Base-by-base conservation (phyloP, 768 basidiomycete species). In the Mrakia blollopis region DNA sequence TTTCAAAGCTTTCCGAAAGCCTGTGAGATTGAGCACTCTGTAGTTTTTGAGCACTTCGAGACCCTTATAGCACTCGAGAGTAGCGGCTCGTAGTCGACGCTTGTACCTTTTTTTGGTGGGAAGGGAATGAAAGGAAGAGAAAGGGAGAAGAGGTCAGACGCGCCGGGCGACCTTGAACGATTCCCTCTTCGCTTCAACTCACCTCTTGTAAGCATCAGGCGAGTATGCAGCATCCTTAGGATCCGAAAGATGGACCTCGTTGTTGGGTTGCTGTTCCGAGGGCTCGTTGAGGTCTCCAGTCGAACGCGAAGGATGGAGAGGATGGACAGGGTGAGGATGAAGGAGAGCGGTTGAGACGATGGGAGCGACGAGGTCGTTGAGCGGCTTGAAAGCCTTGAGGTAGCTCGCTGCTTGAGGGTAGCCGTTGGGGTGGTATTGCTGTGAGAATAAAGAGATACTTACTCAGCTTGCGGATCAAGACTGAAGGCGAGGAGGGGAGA, bases 11-110 rank as follows among this genome's bases (percentile, higher is more conserved):
- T 94, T 94, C 37, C 91, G 87, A 82, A 97, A 94, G 1, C 96
- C 97, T 0, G 92, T 92, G 14, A 94, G 83, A 82, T 99, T 98
- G 57, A 98, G 84, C 63, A 91, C 89, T 2, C 90, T 93, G 30
- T 96, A 99, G 81, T 93, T 93, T 80, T 93, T 92, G 78, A 99
- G 85, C 72, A 91, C 85, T 41, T 76, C 76, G 7, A 77, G 72
- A n/a, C 73, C 72, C 44, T 73, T 88, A 83, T 98, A 96, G 82
- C 91, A 90, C 81, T 96, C 93, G 70, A 90, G 80, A 0, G 92
- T 87, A 1, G 96, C 97, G 78, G 89, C 89, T 83, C 92, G 92
- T 63, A 99, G 86, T 81, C 89, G 89, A 82, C 89, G 89, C 84
- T 91, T 93, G n/a, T 95, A 94, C 57, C 57, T 57, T n/a, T n/a